Conservation (phyloP, 2,329 filamentous ascomycete genomes). For the Colletotrichum melonis region DNA sequence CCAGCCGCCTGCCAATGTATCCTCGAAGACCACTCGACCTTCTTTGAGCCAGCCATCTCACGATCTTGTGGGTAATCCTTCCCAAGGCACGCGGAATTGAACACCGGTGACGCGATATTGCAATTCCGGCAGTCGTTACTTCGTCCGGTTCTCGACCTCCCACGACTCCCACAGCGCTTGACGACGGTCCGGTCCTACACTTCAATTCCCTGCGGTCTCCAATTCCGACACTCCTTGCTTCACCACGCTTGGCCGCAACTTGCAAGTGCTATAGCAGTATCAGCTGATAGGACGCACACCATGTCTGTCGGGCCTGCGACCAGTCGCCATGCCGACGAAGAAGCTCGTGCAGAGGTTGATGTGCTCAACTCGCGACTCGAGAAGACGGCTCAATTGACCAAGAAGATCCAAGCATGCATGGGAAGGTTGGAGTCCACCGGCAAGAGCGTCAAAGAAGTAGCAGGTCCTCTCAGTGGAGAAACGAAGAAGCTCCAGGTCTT, state of each 20-base stretch:
- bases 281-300: neutral
- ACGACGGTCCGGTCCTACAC: neutral
- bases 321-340: slow-evolving; percentile 69
- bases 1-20: neutral
- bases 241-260: neutral
- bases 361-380: slow-evolving; percentile 81
- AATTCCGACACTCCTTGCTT: neutral
- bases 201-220: neutral
- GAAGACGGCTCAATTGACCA: slow-evolving; percentile 92
- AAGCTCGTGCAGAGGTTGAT: slow-evolving; percentile 76
- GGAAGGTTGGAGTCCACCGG: slow-evolving; percentile 87
- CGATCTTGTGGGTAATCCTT: neutral
- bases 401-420: slow-evolving; percentile 93
- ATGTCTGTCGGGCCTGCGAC: slow-evolving; percentile 65
- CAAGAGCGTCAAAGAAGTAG: slow-evolving; percentile 90
- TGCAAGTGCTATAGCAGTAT: neutral
- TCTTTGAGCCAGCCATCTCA: neutral
- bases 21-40: neutral
- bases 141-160: neutral
- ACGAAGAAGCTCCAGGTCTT: slow-evolving; percentile 90
- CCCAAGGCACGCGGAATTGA: neutral
- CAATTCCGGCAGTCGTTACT: neutral
- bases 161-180: neutral
- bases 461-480: slow-evolving; percentile 91
- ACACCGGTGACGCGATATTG: neutral